Percentiles rank a stretch among this genome's conserved stretches.
Conservation (phyloP, 2,329 filamentous ascomycete species). For the Xylariales sp. region DNA sequence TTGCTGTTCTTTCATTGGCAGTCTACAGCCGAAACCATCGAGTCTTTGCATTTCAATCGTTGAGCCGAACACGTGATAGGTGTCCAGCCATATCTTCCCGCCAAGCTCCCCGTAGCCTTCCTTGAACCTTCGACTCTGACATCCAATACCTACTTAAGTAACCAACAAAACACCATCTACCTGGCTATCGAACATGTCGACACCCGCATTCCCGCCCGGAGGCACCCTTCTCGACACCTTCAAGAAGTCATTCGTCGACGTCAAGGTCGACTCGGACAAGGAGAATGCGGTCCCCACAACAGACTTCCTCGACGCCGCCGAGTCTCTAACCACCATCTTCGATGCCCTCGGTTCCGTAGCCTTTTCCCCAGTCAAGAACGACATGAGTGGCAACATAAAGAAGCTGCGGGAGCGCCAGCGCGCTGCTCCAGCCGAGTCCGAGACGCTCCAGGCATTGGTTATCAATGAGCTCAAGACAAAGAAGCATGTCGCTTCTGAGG, state of each 20-base stretch:
- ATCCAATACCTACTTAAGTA: too few relatives aligned
- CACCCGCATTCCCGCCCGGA: conserved; percentile 51
- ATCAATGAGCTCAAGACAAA: conserved; percentile 83
- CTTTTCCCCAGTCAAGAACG: conserved; percentile 85
- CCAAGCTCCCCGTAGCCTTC: conserved; percentile 11
- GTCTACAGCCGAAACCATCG: too few relatives aligned
- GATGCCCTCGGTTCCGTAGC: conserved; percentile 66
- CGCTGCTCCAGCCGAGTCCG: conserved; percentile 72
- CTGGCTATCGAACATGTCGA: conserved; percentile 50
- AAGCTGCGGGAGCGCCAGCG: conserved; percentile 85
- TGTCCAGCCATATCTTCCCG: too few relatives aligned
- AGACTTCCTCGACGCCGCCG: conserved; percentile 86
- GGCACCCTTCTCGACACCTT: conserved; percentile 83
- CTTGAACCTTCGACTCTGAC: conserved; percentile 10
- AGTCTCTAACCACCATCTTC: conserved; percentile 82
- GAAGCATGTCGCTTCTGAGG: conserved; percentile 85
- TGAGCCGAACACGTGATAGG: too few relatives aligned
- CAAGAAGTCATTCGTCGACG: conserved; percentile 77
- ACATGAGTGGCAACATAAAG: conserved; percentile 92
- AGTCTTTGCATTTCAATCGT: too few relatives aligned
- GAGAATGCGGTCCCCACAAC: conserved; percentile 75
- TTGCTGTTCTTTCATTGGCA: too few relatives aligned
- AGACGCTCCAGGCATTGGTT: conserved; percentile 79
- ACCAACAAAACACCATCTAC: too few relatives aligned
- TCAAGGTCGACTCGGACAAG: conserved; percentile 68